Base-by-base conservation (phyloP, 345 rosid genomes). In the Boechera stricta region DNA sequence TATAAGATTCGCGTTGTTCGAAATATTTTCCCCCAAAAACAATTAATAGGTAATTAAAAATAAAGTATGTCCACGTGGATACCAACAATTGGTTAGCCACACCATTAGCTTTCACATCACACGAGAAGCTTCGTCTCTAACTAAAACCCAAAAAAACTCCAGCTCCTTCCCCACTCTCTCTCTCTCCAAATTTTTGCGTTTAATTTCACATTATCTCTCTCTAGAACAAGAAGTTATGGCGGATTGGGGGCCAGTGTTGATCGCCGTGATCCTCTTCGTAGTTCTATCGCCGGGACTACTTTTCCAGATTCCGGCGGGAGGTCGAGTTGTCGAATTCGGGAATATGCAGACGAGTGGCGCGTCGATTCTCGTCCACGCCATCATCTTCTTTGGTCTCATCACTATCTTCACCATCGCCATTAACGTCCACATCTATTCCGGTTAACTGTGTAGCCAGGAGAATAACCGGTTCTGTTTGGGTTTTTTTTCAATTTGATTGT, bases 341-440 rank as follows among this genome's bases (percentile, higher is more conserved):
- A 86, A 67, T 68, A 84, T 86, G 86, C 79, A 86, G 78, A 86
- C 90, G 2, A 86, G 87, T 16, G 86, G 85, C 7, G 86, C 87
- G 6, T 72, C 90, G 1, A 81, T 86, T 38, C 74, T 84, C 8
- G 87, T 86, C 8, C 90, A 86, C 64, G 72, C 87, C 12, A 77
- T 84, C 67, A 79, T 86, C 74, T 86, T 47, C 78, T 84, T 84
- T 28, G 86, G 83, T 69, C 85, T 86, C 79, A 76, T 86, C 82
- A 84, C 90, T 71, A 83, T 86, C 82, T 77, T 86, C 79, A 83
- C 84, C 45, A 81, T 86, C 53, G 87, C 85, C 78, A 75, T 86
- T 41, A 85, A 84, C 48, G 85, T 86, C 55, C 88, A 83, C 80
- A 81, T 86, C 84, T 85, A 84, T 33, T 54, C 86, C 54, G 77